Percentiles rank a stretch among this genome's conserved stretches.
phyloP scores from a whole-genome alignment of 2,329 filamentous ascomycete species.

The Knufia petricola region DNA sequence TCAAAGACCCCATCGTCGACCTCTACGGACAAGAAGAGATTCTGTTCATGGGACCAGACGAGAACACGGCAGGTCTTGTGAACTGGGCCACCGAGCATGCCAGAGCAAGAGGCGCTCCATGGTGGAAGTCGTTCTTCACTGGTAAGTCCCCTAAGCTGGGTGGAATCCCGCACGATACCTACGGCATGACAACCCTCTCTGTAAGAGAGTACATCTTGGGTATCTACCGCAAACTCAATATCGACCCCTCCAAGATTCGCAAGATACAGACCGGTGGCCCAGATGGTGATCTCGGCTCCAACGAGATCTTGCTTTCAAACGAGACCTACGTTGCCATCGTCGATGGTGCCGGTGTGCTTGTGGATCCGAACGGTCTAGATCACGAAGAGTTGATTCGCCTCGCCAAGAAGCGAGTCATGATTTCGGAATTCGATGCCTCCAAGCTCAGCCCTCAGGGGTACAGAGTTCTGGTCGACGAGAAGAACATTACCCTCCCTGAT shows the following conservation, averaged over 20 bases:
- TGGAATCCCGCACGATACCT: slow-evolving; percentile 89
- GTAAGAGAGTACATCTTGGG: slow-evolving; percentile 93
- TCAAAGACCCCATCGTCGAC: slow-evolving; percentile 98
- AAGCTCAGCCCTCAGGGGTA: slow-evolving; percentile 86
- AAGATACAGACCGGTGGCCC: slow-evolving; percentile 98
- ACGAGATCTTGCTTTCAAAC: slow-evolving; percentile 91
- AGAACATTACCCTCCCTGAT: slow-evolving; percentile 72
- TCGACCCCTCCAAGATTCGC: slow-evolving; percentile 72
- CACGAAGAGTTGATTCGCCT: slow-evolving; percentile 72
- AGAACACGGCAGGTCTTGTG: slow-evolving; percentile 95
- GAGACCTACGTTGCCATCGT: slow-evolving; percentile 94
- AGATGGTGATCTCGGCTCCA: slow-evolving; percentile 91
- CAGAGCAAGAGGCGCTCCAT: slow-evolving; percentile 73
- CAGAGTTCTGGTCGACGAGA: slow-evolving; percentile 84
- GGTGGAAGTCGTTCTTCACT: slow-evolving; percentile 99
- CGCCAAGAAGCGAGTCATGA: slow-evolving; percentile 81
- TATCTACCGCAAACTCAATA: slow-evolving; percentile 90
- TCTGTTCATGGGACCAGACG: slow-evolving; percentile 95
- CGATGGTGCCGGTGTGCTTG: slow-evolving; percentile 90
- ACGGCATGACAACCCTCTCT: slow-evolving; percentile 96
- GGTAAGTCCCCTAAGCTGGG: slow-evolving; percentile 94
- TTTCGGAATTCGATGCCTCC: slow-evolving; percentile 70
- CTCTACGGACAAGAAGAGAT: slow-evolving; percentile 93
- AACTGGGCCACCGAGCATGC: slow-evolving; percentile 99
- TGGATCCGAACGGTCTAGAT: slow-evolving; percentile 83